phyloP scores from a whole-genome alignment of 305 asterid species.

The Fraxinus nigra region DNA sequence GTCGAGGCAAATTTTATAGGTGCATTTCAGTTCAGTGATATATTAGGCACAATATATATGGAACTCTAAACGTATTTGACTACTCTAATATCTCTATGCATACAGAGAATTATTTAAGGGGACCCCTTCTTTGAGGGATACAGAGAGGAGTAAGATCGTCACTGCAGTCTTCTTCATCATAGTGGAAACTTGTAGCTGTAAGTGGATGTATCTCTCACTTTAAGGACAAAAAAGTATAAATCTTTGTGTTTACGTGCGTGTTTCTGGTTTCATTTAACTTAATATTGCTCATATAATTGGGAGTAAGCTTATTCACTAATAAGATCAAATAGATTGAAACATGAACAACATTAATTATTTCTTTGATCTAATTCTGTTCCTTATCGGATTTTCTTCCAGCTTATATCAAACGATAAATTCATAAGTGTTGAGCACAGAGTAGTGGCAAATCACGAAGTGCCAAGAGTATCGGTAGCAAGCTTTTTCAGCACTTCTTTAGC shows the following conservation, averaged over 20 bases:
- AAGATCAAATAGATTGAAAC: not conserved
- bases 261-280: not conserved
- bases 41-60: not conserved
- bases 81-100: not conserved
- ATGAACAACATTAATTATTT: not conserved
- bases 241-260: not conserved
- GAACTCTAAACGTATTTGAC: not conserved
- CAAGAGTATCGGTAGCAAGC: conserved; percentile 40
- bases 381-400: conserved; percentile 23
- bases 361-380: not conserved
- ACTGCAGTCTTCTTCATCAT: not conserved
- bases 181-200: not conserved
- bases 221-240: too few relatives aligned
- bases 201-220: not conserved
- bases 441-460: conserved; percentile 28
- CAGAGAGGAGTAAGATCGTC: not conserved
- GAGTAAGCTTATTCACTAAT: not conserved
- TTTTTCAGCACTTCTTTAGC: conserved; percentile 42
- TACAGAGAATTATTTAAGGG: not conserved
- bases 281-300: not conserved
- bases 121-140: not conserved
- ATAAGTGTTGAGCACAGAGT: conserved; percentile 39
- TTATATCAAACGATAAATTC: conserved; percentile 40
- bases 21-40: not conserved
- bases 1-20: not conserved